Evolutionary conservation across 345 rosid species (phyloP).

Genomic region (Pelargonium nanum): DNA sequence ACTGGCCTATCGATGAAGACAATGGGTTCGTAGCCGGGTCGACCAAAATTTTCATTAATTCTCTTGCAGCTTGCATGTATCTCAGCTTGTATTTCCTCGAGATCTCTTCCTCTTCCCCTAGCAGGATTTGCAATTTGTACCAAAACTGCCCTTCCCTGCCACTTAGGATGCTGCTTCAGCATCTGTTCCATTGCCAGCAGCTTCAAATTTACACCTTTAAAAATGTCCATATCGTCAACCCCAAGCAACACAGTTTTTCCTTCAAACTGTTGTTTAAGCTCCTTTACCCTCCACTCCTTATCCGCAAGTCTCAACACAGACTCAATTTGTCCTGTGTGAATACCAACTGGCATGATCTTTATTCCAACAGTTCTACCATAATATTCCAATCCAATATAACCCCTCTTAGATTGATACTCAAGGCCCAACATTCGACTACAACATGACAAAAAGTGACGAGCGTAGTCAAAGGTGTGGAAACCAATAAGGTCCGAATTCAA

Average conservation of each 20-base stretch:
- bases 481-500: slow-evolving; percentile 66
- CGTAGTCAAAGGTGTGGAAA: slow-evolving; percentile 87
- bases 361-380: slow-evolving; percentile 70
- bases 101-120: slow-evolving; percentile 58
- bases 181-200: slow-evolving; percentile 67
- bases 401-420: slow-evolving; percentile 69
- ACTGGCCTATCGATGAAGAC: slow-evolving; percentile 54
- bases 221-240: slow-evolving; percentile 77
- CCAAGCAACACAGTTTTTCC: slow-evolving; percentile 66
- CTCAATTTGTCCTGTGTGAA: slow-evolving; percentile 70
- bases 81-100: slow-evolving; percentile 54
- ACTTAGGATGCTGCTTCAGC: slow-evolving; percentile 59
- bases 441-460: slow-evolving; percentile 79
- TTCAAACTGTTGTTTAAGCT: slow-evolving; percentile 59
- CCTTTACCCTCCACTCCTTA: slow-evolving; percentile 59
- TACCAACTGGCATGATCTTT: slow-evolving; percentile 77
- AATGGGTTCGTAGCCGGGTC: slow-evolving; percentile 53
- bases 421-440: slow-evolving; percentile 67
- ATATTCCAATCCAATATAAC: slow-evolving; percentile 66
- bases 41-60: slow-evolving; percentile 52
- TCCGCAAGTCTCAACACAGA: slow-evolving; percentile 54
- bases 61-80: slow-evolving; percentile 50
- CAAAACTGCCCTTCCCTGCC: slow-evolving; percentile 61
- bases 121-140: slow-evolving; percentile 69
- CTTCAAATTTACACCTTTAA: slow-evolving; percentile 68